Percentiles rank a stretch among this genome's conserved stretches.
Evolutionary conservation across 495 filamentous ascomycete genomes (phyloP).

Genomic region (Lasiosphaeriaceae sp.): DNA sequence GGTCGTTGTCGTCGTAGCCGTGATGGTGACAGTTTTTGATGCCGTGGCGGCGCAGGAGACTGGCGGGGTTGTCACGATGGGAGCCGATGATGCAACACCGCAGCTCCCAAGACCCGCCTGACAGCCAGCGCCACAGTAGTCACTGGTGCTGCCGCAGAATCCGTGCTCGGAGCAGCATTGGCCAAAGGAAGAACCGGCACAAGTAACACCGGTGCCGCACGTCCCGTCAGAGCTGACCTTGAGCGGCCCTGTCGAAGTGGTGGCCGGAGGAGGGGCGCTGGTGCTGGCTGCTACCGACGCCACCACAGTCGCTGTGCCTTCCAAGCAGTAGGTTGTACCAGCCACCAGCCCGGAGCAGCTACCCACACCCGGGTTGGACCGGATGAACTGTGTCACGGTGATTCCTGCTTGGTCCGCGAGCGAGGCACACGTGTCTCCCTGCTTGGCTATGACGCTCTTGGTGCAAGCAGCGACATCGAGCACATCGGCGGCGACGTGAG

Average conservation of each 20-base stretch:
- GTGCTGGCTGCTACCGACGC: neutral
- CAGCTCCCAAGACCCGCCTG: constrained; percentile 35
- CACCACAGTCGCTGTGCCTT: constrained; percentile 8
- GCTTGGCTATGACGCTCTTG: constrained; percentile 16
- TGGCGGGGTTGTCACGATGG: neutral
- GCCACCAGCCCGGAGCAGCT: constrained; percentile 21
- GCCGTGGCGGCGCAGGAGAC: constrained; percentile 2
- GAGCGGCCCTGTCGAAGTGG: neutral
- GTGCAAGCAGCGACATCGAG: constrained; percentile 12
- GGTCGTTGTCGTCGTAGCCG: constrained; percentile 6
- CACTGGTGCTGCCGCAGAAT: constrained; percentile 34
- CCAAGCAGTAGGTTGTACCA: constrained; percentile 22
- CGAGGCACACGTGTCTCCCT: constrained; percentile 26
- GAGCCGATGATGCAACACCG: constrained; percentile 2
- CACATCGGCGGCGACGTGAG: constrained; percentile 1
- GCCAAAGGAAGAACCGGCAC: constrained; percentile 36
- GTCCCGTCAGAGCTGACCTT: constrained; percentile 30
- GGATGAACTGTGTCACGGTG: constrained; percentile 25
- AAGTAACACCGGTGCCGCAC: constrained; percentile 39
- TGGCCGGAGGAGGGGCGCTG: neutral
- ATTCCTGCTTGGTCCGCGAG: constrained; percentile 21
- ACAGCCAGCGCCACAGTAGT: constrained; percentile 39
- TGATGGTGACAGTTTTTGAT: constrained; percentile 16
- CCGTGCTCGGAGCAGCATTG: constrained; percentile 41
- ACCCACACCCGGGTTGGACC: constrained; percentile 22